Evolutionary conservation across 2,329 filamentous ascomycete genomes (phyloP).

Genomic region (Neonectria coccinea): DNA sequence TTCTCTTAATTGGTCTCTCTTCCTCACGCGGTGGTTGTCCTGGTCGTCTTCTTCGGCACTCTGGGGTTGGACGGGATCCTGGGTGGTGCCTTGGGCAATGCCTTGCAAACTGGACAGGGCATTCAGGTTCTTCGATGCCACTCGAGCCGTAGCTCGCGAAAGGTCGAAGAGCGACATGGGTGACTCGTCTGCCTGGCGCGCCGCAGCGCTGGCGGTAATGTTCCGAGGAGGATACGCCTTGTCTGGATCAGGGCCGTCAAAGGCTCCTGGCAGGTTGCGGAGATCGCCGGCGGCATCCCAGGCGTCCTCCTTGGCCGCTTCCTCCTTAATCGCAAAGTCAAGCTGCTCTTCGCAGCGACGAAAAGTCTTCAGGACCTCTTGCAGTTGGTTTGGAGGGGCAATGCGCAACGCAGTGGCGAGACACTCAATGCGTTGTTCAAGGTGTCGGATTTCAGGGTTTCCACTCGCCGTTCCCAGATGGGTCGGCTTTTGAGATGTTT

Average conservation of each 20-base stretch:
- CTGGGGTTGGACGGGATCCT: conserved; percentile 45
- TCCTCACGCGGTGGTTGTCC: conserved; percentile 64
- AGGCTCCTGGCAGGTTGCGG: conserved; percentile 67
- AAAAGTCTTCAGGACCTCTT: conserved; percentile 81
- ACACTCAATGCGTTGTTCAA: conserved; percentile 86
- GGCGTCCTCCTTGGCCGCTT: conserved; percentile 75
- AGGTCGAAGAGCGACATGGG: conserved; percentile 75
- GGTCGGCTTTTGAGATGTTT: conserved; percentile 65
- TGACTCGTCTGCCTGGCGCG: conserved; percentile 62
- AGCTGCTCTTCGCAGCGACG: conserved; percentile 83
- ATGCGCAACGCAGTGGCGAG: conserved; percentile 80
- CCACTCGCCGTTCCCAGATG: conserved; percentile 70
- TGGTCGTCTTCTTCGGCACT: conserved; percentile 41
- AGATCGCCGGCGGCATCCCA: conserved; percentile 76
- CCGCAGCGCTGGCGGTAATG: conserved; percentile 49
- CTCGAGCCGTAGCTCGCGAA: conserved; percentile 69
- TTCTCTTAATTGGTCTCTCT: conserved; percentile 77
- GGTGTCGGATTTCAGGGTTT: conserved; percentile 73
- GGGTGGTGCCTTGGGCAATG: conserved; percentile 43
- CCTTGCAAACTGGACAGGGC: conserved; percentile 64
- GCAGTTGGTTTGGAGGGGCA: conserved; percentile 75
- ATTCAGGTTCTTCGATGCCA: conserved; percentile 69
- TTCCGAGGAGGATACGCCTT: conserved; percentile 48
- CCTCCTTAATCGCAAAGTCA: conserved; percentile 72
- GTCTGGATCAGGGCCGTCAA: conserved; percentile 51